phyloP scores from a whole-genome alignment of 2,329 filamentous ascomycete species.

The Rutstroemia sydowiana region DNA sequence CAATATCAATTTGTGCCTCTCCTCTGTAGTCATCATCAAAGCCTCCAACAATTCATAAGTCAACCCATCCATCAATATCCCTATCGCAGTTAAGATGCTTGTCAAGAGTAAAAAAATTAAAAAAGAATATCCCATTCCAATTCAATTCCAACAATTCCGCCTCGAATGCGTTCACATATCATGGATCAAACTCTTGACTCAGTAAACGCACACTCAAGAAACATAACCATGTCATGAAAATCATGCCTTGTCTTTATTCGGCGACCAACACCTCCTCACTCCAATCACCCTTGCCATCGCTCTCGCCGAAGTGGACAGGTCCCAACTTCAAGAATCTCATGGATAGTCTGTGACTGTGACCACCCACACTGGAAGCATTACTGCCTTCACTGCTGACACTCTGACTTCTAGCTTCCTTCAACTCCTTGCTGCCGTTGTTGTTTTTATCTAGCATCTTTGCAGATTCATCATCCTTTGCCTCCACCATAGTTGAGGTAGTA shows the following conservation, averaged over 20 bases:
- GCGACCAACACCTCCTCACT: conserved; percentile 18
- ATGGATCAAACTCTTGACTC: neutral
- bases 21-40: neutral
- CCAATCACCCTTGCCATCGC: conserved; percentile 23
- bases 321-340: conserved; percentile 25
- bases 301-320: conserved; percentile 23
- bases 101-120: no score
- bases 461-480: conserved; percentile 12
- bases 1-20: neutral
- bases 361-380: neutral
- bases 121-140: no score
- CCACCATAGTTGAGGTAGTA: neutral
- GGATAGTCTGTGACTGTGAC: conserved; percentile 4
- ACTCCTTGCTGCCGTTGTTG: neutral
- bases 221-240: neutral
- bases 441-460: conserved; percentile 10
- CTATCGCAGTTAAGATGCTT: neutral
- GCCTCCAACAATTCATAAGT: neutral
- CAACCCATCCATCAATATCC: neutral
- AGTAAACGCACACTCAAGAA: no score
- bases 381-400: conserved; percentile 4
- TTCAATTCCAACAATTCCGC: neutral
- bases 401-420: conserved; percentile 1
- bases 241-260: neutral
- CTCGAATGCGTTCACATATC: neutral